Percentiles rank a stretch among this genome's conserved stretches.
phyloP scores from a whole-genome alignment of 768 basidiomycete species.

The Termitomyces sp. region DNA sequence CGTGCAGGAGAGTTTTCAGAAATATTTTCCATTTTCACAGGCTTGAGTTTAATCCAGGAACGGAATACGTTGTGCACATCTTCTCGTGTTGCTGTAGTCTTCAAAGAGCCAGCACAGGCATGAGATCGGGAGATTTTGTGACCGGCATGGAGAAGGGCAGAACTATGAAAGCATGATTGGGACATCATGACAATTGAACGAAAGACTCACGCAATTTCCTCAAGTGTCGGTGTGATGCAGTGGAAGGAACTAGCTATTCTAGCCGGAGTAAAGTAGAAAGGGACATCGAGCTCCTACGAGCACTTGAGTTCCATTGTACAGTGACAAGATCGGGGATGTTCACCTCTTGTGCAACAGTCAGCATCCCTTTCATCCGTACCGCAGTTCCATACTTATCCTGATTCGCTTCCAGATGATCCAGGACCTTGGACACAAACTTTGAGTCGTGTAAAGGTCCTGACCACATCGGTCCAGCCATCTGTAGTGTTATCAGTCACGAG shows the following conservation, averaged over 20 bases:
- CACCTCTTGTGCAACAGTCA: conserved; percentile 88
- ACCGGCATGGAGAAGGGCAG: conserved; percentile 85
- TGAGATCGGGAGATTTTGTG: conserved; percentile 88
- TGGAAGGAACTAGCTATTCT: conserved; percentile 82
- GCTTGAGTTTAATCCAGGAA: conserved; percentile 78
- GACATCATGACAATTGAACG: background rate
- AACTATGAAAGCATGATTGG: conserved; percentile 41
- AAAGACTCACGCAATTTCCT: conserved; percentile 65
- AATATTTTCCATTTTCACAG: conserved; percentile 83
- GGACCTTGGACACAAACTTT: conserved; percentile 69
- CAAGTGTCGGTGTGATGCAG: conserved; percentile 70
- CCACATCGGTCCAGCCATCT: conserved; percentile 99
- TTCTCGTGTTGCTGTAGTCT: conserved; percentile 74
- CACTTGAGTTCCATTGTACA: background rate
- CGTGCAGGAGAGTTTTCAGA: conserved; percentile 69
- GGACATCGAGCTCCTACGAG: conserved; percentile 64
- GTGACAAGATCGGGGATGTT: background rate
- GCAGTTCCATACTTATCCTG: conserved; percentile 72
- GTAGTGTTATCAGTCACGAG: conserved; percentile 1
- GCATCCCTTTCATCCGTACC: conserved; percentile 91
- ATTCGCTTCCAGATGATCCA: conserved; percentile 67
- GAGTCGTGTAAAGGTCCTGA: conserved; percentile 80
- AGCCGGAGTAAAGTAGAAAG: conserved; percentile 88
- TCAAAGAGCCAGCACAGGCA: conserved; percentile 84
- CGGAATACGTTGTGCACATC: conserved; percentile 83